Conservation (phyloP, 192 early-diverging fungal species). For the Powellomyces hirtus region DNA sequence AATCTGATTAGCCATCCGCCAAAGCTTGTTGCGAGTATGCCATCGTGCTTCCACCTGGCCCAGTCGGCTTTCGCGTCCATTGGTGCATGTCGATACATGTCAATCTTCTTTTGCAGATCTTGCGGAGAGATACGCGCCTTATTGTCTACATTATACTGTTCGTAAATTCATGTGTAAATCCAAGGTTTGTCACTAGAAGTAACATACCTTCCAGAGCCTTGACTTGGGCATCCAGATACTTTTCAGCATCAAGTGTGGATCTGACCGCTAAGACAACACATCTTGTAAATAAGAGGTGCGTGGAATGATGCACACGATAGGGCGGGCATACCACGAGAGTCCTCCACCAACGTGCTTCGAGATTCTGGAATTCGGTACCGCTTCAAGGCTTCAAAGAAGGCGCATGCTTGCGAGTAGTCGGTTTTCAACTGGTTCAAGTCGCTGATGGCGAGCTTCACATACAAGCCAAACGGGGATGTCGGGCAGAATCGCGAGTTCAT, state of each 20-base stretch:
- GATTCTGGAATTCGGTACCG: no score
- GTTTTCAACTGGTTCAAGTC: neutral
- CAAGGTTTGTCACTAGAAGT: no score
- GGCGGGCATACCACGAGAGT: no score
- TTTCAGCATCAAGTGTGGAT: neutral
- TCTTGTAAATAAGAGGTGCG: no score
- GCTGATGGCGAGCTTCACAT: neutral
- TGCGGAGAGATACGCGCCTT: neutral
- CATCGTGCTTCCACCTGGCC: neutral
- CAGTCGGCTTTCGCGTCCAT: neutral
- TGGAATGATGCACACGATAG: no score
- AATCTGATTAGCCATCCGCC: no score
- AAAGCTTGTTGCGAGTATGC: no score
- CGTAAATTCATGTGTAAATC: no score
- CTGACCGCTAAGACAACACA: neutral
- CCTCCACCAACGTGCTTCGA: neutral
- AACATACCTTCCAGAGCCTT: neutral
- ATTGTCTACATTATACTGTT: neutral
- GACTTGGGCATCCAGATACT: neutral
- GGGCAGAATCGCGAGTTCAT: slow-evolving; percentile 4
- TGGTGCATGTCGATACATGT: neutral
- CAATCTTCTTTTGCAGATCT: neutral
- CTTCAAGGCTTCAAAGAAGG: slow-evolving; percentile 1
- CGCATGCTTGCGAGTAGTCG: neutral
- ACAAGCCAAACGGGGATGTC: slow-evolving; percentile 4